phyloP scores from a whole-genome alignment of 805 yeast genomes.

The Ogataea nonfermentans region DNA sequence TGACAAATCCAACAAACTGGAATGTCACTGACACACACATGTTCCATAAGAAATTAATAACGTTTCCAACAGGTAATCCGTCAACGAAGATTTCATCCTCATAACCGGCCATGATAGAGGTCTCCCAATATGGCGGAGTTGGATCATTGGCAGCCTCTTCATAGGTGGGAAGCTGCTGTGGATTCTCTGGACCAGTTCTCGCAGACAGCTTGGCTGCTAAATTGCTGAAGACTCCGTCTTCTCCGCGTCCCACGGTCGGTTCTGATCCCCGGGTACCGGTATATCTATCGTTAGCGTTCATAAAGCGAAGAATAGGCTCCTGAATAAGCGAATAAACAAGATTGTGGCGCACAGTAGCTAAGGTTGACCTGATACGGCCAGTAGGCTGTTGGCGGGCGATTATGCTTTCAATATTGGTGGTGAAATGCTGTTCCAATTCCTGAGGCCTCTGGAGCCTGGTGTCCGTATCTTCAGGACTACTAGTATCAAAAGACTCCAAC shows the following conservation, averaged over 20 bases:
- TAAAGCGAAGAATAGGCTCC: constrained; percentile 31
- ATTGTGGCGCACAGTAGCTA: not conserved
- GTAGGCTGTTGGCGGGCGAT: not conserved
- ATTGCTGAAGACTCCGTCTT: constrained; percentile 93
- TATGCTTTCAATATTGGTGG: constrained; percentile 4
- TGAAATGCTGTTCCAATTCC: constrained; percentile 4
- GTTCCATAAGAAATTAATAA: constrained; percentile 90
- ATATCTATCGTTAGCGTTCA: constrained; percentile 27
- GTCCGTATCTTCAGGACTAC: constrained; percentile 6
- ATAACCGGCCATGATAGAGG: constrained; percentile 75
- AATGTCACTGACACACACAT: constrained; percentile 84
- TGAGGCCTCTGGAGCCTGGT: constrained; percentile 4
- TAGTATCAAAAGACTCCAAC: constrained; percentile 1
- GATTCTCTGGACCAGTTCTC: constrained; percentile 40
- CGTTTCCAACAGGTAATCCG: constrained; percentile 91
- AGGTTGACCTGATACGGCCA: not conserved
- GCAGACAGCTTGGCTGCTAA: constrained; percentile 76
- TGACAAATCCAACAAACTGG: constrained; percentile 88
- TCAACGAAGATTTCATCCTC: constrained; percentile 91
- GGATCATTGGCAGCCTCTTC: constrained; percentile 94
- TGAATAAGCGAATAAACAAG: constrained; percentile 15
- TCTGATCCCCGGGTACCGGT: constrained; percentile 18
- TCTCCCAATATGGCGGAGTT: constrained; percentile 96
- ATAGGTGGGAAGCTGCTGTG: constrained; percentile 79
- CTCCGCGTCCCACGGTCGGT: constrained; percentile 36